Percentiles rank a stretch among this genome's conserved stretches.
phyloP scores from a whole-genome alignment of 2,329 filamentous ascomycete species.

The Arthroderma uncinatum region DNA sequence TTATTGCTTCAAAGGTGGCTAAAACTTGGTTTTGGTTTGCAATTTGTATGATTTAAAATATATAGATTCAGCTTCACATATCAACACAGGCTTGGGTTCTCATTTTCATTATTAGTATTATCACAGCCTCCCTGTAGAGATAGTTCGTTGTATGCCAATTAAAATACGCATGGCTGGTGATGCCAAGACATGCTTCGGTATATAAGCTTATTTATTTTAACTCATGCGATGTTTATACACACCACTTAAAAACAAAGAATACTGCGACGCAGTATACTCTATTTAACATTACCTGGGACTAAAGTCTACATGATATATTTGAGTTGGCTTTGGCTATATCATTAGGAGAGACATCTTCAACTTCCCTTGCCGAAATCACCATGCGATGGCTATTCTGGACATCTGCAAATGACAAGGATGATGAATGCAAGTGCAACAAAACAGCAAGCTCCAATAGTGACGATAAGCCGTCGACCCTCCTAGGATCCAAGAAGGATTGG shows the following conservation, averaged over 20 bases:
- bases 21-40: background rate
- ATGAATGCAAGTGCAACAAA: background rate
- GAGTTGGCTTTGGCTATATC: background rate
- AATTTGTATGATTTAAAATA: background rate
- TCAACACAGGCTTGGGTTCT: background rate
- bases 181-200: background rate
- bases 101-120: background rate
- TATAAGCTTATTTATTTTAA: background rate
- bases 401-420: constrained; percentile 10
- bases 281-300: background rate
- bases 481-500: constrained; percentile 26
- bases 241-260: background rate
- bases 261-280: background rate
- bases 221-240: background rate
- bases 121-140: too few relatives aligned
- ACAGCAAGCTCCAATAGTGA: background rate
- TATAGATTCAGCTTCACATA: background rate
- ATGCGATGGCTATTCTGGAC: constrained; percentile 44
- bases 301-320: background rate
- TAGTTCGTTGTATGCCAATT: background rate
- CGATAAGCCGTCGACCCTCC: background rate
- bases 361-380: constrained; percentile 13
- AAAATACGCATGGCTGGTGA: background rate
- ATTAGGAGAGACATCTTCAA: background rate
- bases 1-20: background rate